Conservation (phyloP, 208 protist species). For the Trypanosoma conorhini region DNA sequence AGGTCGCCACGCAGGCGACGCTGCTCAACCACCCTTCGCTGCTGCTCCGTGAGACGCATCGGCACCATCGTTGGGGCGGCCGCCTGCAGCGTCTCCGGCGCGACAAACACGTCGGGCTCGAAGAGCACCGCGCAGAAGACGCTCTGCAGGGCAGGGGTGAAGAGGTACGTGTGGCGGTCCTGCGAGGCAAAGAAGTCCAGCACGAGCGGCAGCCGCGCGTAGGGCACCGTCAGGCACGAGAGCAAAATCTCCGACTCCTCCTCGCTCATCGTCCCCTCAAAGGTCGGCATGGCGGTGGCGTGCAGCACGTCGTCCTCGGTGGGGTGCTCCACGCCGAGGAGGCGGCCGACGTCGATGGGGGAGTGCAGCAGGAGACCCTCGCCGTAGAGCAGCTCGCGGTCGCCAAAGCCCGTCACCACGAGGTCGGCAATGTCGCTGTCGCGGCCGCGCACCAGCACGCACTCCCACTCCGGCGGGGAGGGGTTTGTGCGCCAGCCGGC, state of each 20-base stretch:
- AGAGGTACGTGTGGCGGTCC: conserved; percentile 82
- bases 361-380: conserved; percentile 74
- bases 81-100: conserved; percentile 23
- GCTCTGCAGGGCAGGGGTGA: conserved; percentile 52
- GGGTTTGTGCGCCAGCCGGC: conserved; percentile 70
- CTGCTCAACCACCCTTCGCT: conserved; percentile 42
- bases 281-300: conserved; percentile 59
- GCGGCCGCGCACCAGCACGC: conserved; percentile 69
- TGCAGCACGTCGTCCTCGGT: conserved; percentile 92
- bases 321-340: conserved; percentile 49
- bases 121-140: conserved; percentile 90
- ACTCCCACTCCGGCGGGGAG: conserved; percentile 62
- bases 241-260: conserved; percentile 87
- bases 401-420: conserved; percentile 68
- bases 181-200: conserved; percentile 87
- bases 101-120: conserved; percentile 83
- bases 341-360: conserved; percentile 59
- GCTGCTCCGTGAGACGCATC: conserved; percentile 55
- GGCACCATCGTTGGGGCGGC: conserved; percentile 54
- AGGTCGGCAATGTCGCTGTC: conserved; percentile 85
- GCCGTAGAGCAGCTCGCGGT: conserved; percentile 72
- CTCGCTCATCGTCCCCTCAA: conserved; percentile 61
- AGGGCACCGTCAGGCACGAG: conserved; percentile 84
- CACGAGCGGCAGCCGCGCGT: conserved; percentile 82
- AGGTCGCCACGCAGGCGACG: conserved; percentile 39